Evolutionary conservation across 441 rosid species (phyloP), one percentile per base, ranked within the genome.

Genomic region (Mallotus japonicus): DNA sequence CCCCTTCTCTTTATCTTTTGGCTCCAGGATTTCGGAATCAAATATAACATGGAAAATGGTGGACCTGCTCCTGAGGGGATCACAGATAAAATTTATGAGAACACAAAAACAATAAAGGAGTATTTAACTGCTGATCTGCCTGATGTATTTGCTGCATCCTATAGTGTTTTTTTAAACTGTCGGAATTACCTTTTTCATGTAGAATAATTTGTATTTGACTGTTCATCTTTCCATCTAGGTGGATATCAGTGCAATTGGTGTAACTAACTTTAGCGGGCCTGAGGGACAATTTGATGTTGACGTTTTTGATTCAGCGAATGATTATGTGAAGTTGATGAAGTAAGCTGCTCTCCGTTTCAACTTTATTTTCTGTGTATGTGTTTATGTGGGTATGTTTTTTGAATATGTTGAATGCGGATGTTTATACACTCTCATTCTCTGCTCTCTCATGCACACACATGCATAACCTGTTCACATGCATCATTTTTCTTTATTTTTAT

Each of bases 1-100:
- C 62, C 55, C 8, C 10, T 22, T 73, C 47, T 67, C 49, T 60
- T n/a, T 75, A 40, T 56, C 16, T 14, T 44, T 37, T 12, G 40
- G 10, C 61, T 79, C 51, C 88, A 93, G 99, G 98, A 95, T 84
- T 95, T 95, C 87, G 99, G 99, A 71, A 93, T 93, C 82, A 95
- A 95, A 87, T 95, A 95, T 85, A 95, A 95, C 85, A 95, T 95
- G 99, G 99, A 87, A 83, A 95, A 92, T 73, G 99, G 99, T 73
- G 99, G 99, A 72, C 99, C 99, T 78, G 98, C 99, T 78, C 98
- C 98, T 2, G 99, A 95, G 86, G 93, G 85, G 60, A 87, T 95
- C 78, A 95, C 99, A 40, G 89, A 95, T 80, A 90, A 90, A 86
- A 95, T 95, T 69, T 95, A 86, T 81, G 96, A 95, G 82, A 91